phyloP scores from a whole-genome alignment of 495 filamentous ascomycete genomes.

The Opeltia flavorubescens region DNA sequence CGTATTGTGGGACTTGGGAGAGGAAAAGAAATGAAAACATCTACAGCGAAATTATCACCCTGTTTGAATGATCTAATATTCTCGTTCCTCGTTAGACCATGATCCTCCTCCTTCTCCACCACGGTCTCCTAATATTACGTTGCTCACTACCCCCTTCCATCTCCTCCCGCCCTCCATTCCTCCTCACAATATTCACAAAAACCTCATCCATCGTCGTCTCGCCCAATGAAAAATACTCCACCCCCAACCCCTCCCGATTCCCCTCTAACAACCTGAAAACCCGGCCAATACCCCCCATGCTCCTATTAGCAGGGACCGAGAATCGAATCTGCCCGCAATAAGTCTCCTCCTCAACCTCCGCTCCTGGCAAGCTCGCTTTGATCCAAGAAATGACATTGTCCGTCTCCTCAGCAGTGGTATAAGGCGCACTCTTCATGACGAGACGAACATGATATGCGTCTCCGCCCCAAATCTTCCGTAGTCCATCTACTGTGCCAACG shows the following conservation, averaged over 20 bases:
- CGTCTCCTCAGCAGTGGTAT: slow-evolving; percentile 49
- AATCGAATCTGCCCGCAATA: slow-evolving; percentile 74
- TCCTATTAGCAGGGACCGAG: slow-evolving; percentile 36
- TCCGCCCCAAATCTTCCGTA: slow-evolving; percentile 47
- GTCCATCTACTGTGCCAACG: slow-evolving; percentile 44
- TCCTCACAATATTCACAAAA: slow-evolving; percentile 61
- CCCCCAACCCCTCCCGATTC: slow-evolving; percentile 42
- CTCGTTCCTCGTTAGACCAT: no score
- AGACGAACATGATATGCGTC: slow-evolving; percentile 31
- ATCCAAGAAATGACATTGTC: slow-evolving; percentile 46
- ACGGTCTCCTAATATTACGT: background rate
- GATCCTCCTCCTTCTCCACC: background rate
- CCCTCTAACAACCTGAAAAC: slow-evolving; percentile 57
- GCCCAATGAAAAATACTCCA: slow-evolving; percentile 62
- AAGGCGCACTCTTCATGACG: slow-evolving; percentile 52
- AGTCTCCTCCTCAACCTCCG: slow-evolving; percentile 42
- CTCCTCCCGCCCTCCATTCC: slow-evolving; percentile 62
- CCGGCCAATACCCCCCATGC: slow-evolving; percentile 30
- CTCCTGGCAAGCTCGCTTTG: slow-evolving; percentile 34
- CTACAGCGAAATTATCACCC: no score
- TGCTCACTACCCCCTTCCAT: slow-evolving; percentile 32
- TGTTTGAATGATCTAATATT: no score
- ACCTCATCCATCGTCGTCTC: slow-evolving; percentile 75
- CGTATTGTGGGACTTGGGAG: no score
- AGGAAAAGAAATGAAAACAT: no score